Conservation (phyloP, 129 eudicot genomes). For the Flaveria linearis region DNA sequence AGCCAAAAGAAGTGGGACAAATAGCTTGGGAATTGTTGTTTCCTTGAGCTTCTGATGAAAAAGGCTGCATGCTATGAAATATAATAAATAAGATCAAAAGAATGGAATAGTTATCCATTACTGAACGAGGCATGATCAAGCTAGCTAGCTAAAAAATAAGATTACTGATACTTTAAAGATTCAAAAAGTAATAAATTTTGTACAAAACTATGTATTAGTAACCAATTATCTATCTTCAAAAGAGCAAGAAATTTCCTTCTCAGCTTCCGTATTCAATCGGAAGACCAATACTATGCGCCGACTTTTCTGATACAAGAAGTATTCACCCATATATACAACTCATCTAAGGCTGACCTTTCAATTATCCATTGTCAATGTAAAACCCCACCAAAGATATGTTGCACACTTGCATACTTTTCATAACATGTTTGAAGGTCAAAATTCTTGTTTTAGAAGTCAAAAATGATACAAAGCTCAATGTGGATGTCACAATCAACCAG, state of each 20-base stretch:
- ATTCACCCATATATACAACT: too few relatives aligned
- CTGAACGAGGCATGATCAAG: neutral
- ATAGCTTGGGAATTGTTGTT: slow-evolving; percentile 18
- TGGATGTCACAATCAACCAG: neutral
- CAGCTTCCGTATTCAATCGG: neutral
- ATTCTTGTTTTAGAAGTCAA: neutral
- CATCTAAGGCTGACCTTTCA: too few relatives aligned
- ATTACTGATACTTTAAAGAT: neutral
- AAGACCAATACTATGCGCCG: neutral
- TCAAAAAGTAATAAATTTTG: neutral
- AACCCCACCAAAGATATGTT: neutral
- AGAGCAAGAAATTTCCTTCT: neutral
- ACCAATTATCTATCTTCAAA: neutral
- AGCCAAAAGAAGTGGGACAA: slow-evolving; percentile 28
- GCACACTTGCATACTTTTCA: slow-evolving; percentile 5
- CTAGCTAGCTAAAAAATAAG: neutral
- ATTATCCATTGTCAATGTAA: neutral
- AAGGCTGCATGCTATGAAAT: neutral
- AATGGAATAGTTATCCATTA: slow-evolving; percentile 18
- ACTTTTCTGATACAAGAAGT: neutral
- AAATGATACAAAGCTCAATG: neutral
- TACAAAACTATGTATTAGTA: neutral
- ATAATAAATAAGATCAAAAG: slow-evolving; percentile 5
- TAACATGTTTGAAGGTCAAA: neutral
- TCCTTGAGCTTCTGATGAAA: slow-evolving; percentile 16